Evolutionary conservation across 1,139 yeast species (phyloP).

Genomic region (Arxiozyma telluris): DNA sequence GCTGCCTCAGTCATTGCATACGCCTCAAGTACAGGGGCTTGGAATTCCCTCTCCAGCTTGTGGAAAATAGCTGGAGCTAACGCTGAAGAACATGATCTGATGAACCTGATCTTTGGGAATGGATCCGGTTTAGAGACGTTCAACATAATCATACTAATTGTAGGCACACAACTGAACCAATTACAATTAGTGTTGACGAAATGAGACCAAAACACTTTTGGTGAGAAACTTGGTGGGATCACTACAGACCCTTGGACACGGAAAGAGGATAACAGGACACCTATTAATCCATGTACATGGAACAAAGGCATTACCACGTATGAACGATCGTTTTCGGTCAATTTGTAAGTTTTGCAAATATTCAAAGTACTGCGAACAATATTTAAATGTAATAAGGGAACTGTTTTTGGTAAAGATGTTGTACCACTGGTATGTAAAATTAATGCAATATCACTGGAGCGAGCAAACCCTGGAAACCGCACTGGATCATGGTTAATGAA

Average conservation of each 20-base stretch:
- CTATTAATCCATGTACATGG: constrained; percentile 63
- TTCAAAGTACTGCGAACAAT: constrained; percentile 49
- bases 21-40: constrained; percentile 62
- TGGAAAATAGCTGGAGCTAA: constrained; percentile 55
- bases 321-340: constrained; percentile 41
- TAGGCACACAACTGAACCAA: constrained; percentile 71
- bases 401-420: constrained; percentile 65
- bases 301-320: constrained; percentile 65
- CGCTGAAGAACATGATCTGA: constrained; percentile 60
- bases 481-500: constrained; percentile 23
- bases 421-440: constrained; percentile 65
- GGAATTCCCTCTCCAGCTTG: constrained; percentile 44
- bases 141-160: constrained; percentile 56
- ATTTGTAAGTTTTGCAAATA: constrained; percentile 46
- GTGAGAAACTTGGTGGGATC: constrained; percentile 51
- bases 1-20: constrained; percentile 74
- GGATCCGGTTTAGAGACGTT: constrained; percentile 41
- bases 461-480: constrained; percentile 37
- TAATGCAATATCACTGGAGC: constrained; percentile 46
- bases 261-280: constrained; percentile 52
- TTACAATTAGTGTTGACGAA: constrained; percentile 41
- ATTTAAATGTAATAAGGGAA: constrained; percentile 55
- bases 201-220: constrained; percentile 49
- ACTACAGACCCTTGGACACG: constrained; percentile 53
- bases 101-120: constrained; percentile 48